Evolutionary conservation across 2,329 filamentous ascomycete species (phyloP), one percentile per base, ranked within the genome.

Genomic region (Colletotrichum neosansevieriae): DNA sequence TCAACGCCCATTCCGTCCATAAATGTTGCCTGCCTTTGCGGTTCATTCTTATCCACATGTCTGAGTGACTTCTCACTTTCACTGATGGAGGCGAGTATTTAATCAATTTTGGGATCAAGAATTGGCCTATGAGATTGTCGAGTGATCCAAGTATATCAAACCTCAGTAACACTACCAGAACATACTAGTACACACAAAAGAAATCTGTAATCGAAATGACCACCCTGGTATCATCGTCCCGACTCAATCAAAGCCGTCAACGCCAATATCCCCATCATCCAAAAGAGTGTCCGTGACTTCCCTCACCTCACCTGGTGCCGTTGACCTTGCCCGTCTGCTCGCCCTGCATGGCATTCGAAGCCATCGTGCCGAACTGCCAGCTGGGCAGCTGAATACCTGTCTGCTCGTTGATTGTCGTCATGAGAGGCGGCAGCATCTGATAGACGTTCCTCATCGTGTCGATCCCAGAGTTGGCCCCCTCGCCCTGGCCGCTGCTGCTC

Each of bases 391-490:
- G 85, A 74, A 97, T 94, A 0, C 93, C 93, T 0, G 93, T 97
- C 83, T 97, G 94, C 69, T 97, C 93, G 73, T 96, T 91, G 75
- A 97, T 95, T 0, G 94, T 97, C 10, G 87, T 89, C 81, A 97
- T 90, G 19, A 97, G 84, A 5, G 94, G 94, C 40, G 94, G 94
- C 70, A 97, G 82, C 77, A 90, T 92, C 83, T 96, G 93, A 81
- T 96, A 94, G 42, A 97, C 86, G 73, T 95, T 94, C 72, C 92
- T 85, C 80, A 96, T 91, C 4, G 91, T 86, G 67, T 92, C 90
- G 63, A 86, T 82, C 47, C 79, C 77, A 2, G 70, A 62, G 45
- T 78, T 80, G 47, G 76, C 81, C n/a, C 79, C 82, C 19, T 76
- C 75, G 13, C 76, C 80, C 15, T 76, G 76, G 11, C 79, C 81